These are phyloP conservation scores for Nitzschia inconspicua DNA, from an alignment of 108 stramenopile genomes.

Conservation along the genomic window DNA sequence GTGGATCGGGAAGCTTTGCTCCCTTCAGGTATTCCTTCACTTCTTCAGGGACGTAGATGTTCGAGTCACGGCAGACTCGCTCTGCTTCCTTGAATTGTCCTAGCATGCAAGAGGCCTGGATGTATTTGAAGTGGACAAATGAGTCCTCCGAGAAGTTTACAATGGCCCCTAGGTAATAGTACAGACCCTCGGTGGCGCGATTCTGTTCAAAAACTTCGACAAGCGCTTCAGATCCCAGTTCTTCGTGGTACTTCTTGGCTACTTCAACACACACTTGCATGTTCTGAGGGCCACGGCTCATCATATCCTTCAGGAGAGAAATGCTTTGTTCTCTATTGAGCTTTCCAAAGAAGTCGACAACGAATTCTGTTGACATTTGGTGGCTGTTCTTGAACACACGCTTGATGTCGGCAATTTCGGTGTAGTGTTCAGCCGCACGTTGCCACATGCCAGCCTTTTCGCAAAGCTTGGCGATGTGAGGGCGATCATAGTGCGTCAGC, in stretches of 20 bases:
- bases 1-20: slow-evolving; percentile 98
- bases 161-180: slow-evolving; percentile 96
- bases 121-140: slow-evolving; percentile 98
- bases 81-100: slow-evolving; percentile 98
- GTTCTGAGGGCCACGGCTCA: slow-evolving; percentile 90
- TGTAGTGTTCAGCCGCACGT: slow-evolving; percentile 99
- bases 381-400: slow-evolving; percentile 95
- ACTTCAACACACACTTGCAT: slow-evolving; percentile 96
- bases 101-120: slow-evolving; percentile 92
- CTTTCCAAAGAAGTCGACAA: slow-evolving; percentile 95
- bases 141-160: slow-evolving; percentile 97
- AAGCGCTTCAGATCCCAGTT: slow-evolving; percentile 92
- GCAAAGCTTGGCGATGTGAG: slow-evolving; percentile 97
- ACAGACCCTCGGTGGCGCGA: slow-evolving; percentile 96
- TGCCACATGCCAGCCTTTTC: slow-evolving; percentile 98
- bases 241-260: slow-evolving; percentile 98
- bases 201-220: slow-evolving; percentile 95
- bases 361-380: slow-evolving; percentile 95
- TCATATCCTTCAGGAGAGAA: slow-evolving; percentile 94
- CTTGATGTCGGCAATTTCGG: slow-evolving; percentile 98
- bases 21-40: slow-evolving; percentile 99
- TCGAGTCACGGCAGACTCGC: slow-evolving; percentile 99
- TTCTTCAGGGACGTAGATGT: slow-evolving; percentile 96
- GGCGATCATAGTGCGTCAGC: slow-evolving; percentile 96
- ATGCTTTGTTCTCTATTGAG: slow-evolving; percentile 93